Conservation (phyloP, 108 stramenopile genomes). For the Nitzschia putrida region DNA sequence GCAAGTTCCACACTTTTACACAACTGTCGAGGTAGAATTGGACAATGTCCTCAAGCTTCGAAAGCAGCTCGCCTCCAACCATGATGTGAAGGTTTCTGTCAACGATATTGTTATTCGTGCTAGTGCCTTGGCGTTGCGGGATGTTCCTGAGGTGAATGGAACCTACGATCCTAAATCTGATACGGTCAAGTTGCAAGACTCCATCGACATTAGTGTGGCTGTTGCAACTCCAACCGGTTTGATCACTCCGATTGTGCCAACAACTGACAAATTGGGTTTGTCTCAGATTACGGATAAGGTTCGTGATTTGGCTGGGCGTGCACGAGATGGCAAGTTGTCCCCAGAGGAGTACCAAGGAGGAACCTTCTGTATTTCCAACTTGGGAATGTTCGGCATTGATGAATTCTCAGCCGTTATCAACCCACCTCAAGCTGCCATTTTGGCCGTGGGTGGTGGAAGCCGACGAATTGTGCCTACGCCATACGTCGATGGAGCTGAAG, state of each 20-base stretch:
- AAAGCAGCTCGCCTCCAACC: slow-evolving; percentile 61
- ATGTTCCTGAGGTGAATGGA: slow-evolving; percentile 92
- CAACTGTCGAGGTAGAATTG: slow-evolving; percentile 88
- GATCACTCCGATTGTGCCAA: slow-evolving; percentile 86
- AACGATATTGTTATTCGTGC: slow-evolving; percentile 94
- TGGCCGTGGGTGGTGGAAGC: slow-evolving; percentile 93
- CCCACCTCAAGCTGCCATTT: slow-evolving; percentile 93
- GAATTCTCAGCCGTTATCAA: slow-evolving; percentile 92
- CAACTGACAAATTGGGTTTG: slow-evolving; percentile 79
- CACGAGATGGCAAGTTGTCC: slow-evolving; percentile 86
- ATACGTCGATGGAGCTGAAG: slow-evolving; percentile 74
- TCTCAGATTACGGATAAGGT: slow-evolving; percentile 74
- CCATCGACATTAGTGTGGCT: slow-evolving; percentile 93
- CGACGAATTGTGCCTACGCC: slow-evolving; percentile 85
- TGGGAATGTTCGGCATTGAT: slow-evolving; percentile 98
- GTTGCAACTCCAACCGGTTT: slow-evolving; percentile 81
- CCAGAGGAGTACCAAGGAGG: slow-evolving; percentile 98
- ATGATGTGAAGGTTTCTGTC: slow-evolving; percentile 75
- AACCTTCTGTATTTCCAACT: slow-evolving; percentile 92
- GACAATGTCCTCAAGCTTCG: slow-evolving; percentile 82
- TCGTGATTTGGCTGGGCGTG: slow-evolving; percentile 89
- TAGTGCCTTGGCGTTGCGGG: slow-evolving; percentile 78
- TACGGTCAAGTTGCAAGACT: slow-evolving; percentile 80
- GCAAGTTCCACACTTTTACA: slow-evolving; percentile 97
- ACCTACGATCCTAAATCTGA: slow-evolving; percentile 73